Conservation (phyloP, 148 eudicot genomes). For the Vaccinium myrtillus region DNA sequence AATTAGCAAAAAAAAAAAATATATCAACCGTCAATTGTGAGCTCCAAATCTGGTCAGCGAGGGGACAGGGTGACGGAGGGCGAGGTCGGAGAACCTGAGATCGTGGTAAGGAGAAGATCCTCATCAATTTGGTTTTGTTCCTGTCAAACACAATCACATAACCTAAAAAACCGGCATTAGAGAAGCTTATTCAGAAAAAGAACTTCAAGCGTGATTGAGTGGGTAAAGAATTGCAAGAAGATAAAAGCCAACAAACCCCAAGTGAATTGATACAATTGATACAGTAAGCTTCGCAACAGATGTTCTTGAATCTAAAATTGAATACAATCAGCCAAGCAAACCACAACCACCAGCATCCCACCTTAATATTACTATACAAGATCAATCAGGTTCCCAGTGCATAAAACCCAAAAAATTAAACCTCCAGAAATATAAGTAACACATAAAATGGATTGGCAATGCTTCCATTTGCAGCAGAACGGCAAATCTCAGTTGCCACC, state of each 20-base stretch:
- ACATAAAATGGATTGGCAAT: constrained; percentile 6
- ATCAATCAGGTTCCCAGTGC: neutral
- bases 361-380: constrained; percentile 14
- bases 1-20: too few species aligned
- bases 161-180: neutral
- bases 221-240: neutral
- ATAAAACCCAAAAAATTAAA: neutral
- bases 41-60: too few species aligned
- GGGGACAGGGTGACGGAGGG: neutral
- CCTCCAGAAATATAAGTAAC: neutral
- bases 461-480: neutral
- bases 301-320: neutral
- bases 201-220: neutral
- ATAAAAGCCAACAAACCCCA: neutral
- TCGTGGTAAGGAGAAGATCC: too few species aligned
- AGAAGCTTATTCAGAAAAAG: neutral
- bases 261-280: neutral
- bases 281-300: constrained; percentile 8
- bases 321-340: neutral
- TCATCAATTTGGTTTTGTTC: neutral
- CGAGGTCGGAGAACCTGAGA: neutral
- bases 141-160: neutral
- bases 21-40: too few species aligned
- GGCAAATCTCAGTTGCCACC: constrained; percentile 15
- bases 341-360: constrained; percentile 9